A percentile compares a stretch with the other conserved stretches of the same genome.
Conservation (phyloP, 1,139 yeast species). For the Pichia sp. region DNA sequence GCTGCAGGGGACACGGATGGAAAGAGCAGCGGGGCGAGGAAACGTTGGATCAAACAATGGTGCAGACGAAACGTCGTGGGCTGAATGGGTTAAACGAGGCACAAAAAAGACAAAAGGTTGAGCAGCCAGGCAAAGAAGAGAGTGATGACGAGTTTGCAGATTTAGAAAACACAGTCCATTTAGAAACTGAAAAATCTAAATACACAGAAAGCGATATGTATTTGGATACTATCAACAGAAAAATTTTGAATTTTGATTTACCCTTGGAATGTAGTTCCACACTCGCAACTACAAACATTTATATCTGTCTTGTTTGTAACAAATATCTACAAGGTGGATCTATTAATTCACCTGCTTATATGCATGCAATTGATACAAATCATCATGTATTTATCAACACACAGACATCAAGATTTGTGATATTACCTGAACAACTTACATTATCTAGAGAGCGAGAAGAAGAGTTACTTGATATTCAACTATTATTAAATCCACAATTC, state of each 20-base stretch:
- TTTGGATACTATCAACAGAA: conserved; percentile 51
- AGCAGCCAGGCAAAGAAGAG: background rate
- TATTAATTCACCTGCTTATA: conserved; percentile 56
- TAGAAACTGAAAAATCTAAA: background rate
- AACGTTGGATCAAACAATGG: background rate
- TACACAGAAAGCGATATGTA: conserved; percentile 30
- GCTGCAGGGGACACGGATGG: too few relatives aligned
- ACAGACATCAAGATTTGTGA: conserved; percentile 41
- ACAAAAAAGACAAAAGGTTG: background rate
- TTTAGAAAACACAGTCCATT: conserved; percentile 7
- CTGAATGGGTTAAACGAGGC: background rate
- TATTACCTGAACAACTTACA: conserved; percentile 57
- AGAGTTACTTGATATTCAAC: conserved; percentile 47
- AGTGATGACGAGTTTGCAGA: conserved; percentile 14
- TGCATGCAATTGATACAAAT: conserved; percentile 54
- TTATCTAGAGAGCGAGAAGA: conserved; percentile 28
- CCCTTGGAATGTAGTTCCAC: conserved; percentile 63
- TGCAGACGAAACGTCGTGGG: background rate
- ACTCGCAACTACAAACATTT: conserved; percentile 53
- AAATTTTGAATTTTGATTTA: conserved; percentile 60
- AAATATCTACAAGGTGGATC: conserved; percentile 67
- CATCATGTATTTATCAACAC: conserved; percentile 64
- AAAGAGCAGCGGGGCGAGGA: too few relatives aligned
- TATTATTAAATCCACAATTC: conserved; percentile 49
- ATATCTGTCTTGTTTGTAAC: conserved; percentile 72